Conservation (phyloP, 2,329 filamentous ascomycete species). For the Neophaeococcomyces mojaviensis region DNA sequence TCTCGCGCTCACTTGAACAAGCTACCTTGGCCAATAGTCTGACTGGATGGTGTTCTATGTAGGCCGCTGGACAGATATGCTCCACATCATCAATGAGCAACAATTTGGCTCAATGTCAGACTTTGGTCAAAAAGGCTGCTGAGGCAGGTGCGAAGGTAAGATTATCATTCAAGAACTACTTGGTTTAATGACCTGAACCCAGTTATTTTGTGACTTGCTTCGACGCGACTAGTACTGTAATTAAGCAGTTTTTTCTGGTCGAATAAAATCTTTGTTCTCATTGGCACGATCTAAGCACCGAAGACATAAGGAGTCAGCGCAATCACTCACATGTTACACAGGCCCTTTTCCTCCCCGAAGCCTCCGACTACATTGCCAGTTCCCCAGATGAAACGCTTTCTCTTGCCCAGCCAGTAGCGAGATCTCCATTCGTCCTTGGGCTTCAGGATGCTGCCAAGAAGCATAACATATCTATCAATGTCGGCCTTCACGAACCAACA, state of each 20-base stretch:
- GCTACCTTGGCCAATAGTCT: neutral
- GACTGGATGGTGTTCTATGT: slow-evolving; percentile 10
- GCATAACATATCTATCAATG: slow-evolving; percentile 64
- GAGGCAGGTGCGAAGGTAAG: slow-evolving; percentile 67
- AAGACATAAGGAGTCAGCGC: too few species aligned
- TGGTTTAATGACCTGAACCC: too few species aligned
- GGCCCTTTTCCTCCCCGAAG: slow-evolving; percentile 87
- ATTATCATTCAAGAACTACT: slow-evolving; percentile 4
- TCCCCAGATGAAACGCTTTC: slow-evolving; percentile 60
- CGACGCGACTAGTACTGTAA: too few species aligned
- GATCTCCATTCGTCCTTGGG: slow-evolving; percentile 68
- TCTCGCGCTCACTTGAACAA: neutral
- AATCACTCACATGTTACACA: slow-evolving; percentile 26
- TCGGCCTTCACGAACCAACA: slow-evolving; percentile 75
- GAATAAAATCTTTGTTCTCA: too few species aligned
- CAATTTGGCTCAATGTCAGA: slow-evolving; percentile 72
- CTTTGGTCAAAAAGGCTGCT: slow-evolving; percentile 64
- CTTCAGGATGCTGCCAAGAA: slow-evolving; percentile 60
- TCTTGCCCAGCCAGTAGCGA: slow-evolving; percentile 59
- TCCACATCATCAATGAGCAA: slow-evolving; percentile 69
- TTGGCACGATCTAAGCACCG: too few species aligned
- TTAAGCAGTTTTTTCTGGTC: too few species aligned
- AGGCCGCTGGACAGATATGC: slow-evolving; percentile 87
- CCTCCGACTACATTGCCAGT: slow-evolving; percentile 75
- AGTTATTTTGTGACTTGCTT: too few species aligned